These are phyloP conservation scores for Angophora floribunda DNA, from an alignment of 345 rosid species.

Conservation along the genomic window DNA sequence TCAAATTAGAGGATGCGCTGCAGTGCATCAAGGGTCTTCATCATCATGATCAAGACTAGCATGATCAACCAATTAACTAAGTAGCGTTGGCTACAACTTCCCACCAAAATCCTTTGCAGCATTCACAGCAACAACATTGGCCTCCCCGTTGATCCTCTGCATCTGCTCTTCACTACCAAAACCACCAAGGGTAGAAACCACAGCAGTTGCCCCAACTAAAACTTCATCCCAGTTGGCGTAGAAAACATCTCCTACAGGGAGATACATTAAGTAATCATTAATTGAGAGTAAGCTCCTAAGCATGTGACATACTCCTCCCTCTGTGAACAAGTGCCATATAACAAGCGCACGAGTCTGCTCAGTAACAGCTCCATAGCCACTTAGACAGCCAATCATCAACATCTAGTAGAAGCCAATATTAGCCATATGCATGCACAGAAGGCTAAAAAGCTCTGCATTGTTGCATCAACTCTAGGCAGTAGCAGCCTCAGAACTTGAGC, in stretches of 20 bases:
- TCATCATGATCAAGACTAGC: not conserved
- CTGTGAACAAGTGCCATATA: not conserved
- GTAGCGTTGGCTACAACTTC: not conserved
- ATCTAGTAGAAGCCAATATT: not conserved
- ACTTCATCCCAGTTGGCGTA: constrained; percentile 92
- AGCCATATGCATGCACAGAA: not conserved
- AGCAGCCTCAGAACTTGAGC: not conserved
- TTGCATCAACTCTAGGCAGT: not conserved
- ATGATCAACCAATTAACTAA: not conserved
- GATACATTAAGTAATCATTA: not conserved
- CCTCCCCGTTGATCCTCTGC: constrained; percentile 85
- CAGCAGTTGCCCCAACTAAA: constrained; percentile 81
- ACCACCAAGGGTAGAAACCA: constrained; percentile 91
- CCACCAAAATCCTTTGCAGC: constrained; percentile 80
- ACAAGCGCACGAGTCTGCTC: not conserved
- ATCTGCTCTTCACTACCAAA: constrained; percentile 89
- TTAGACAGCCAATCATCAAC: not conserved
- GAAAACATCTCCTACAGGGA: constrained; percentile 75
- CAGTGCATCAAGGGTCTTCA: not conserved
- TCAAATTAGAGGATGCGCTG: not conserved
- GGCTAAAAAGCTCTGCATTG: not conserved
- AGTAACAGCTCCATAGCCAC: not conserved
- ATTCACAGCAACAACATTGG: constrained; percentile 68
- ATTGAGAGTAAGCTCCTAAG: not conserved
- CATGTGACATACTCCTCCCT: not conserved